Percentiles rank a stretch among this genome's conserved stretches.
phyloP scores from a whole-genome alignment of 192 early-diverging fungal genomes.

The Backusella mclennaniae region DNA sequence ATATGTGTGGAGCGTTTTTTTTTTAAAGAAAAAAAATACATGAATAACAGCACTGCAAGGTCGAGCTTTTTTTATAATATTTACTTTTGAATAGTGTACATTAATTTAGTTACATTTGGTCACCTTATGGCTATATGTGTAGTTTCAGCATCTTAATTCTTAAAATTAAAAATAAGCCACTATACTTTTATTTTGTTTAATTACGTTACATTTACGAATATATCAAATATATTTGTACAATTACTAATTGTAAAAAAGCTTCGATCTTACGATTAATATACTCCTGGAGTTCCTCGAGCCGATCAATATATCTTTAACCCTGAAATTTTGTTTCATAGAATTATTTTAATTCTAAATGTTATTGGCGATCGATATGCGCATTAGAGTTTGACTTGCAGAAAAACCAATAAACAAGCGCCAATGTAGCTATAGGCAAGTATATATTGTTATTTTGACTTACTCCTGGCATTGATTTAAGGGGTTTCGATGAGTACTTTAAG shows the following conservation, averaged over 20 bases:
- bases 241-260: background rate
- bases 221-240: background rate
- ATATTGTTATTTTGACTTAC: background rate
- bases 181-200: background rate
- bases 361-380: background rate
- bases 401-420: background rate
- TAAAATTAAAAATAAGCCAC: background rate
- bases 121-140: background rate
- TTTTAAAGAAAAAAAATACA: background rate
- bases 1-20: background rate
- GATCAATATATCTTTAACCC: background rate
- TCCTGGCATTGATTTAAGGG: background rate
- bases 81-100: background rate
- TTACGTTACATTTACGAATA: background rate
- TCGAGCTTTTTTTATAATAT: background rate
- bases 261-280: background rate
- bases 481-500: background rate
- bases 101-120: background rate
- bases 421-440: background rate
- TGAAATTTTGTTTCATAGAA: background rate
- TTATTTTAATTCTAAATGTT: background rate
- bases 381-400: background rate
- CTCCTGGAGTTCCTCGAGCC: background rate
- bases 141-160: background rate
- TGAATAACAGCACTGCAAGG: background rate